phyloP scores from a whole-genome alignment of 1,139 yeast species.

The Scheffersomyces quercinus region DNA sequence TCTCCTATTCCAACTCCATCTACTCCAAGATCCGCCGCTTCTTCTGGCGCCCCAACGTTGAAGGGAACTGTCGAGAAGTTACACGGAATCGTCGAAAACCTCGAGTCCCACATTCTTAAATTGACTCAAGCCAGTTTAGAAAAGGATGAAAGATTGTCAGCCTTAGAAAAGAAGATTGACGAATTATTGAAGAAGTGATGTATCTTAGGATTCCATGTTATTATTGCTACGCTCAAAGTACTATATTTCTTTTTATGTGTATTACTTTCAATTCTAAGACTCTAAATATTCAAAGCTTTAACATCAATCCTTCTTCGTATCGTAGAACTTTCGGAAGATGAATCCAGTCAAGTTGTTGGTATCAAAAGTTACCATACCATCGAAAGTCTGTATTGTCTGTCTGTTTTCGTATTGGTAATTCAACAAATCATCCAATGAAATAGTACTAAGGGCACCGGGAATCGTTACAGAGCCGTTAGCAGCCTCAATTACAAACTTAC shows the following conservation, averaged over 20 bases:
- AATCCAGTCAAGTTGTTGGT: constrained; percentile 65
- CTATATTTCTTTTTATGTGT: no score
- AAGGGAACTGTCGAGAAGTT: constrained; percentile 70
- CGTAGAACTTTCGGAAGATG: constrained; percentile 73
- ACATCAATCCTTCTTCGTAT: constrained; percentile 22
- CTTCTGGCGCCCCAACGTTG: constrained; percentile 54
- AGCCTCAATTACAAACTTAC: constrained; percentile 70
- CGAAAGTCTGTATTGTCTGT: constrained; percentile 54
- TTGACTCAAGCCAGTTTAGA: constrained; percentile 56
- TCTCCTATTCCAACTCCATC: constrained; percentile 15
- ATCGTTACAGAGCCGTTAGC: constrained; percentile 44
- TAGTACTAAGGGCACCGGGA: constrained; percentile 53
- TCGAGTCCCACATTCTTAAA: constrained; percentile 55
- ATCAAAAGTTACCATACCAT: constrained; percentile 65
- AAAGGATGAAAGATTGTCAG: constrained; percentile 59
- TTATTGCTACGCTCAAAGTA: not conserved
- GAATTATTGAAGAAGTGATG: constrained; percentile 30
- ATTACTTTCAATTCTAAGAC: no score
- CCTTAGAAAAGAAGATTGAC: constrained; percentile 45
- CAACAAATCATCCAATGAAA: constrained; percentile 69
- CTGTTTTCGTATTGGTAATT: constrained; percentile 65
- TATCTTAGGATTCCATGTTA: not conserved
- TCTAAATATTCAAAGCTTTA: not conserved
- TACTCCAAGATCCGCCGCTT: constrained; percentile 18
- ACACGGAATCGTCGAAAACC: constrained; percentile 52